Evolutionary conservation across 176 grass and related monocot genomes (phyloP).

Genomic region (Cenchrus purpureus): DNA sequence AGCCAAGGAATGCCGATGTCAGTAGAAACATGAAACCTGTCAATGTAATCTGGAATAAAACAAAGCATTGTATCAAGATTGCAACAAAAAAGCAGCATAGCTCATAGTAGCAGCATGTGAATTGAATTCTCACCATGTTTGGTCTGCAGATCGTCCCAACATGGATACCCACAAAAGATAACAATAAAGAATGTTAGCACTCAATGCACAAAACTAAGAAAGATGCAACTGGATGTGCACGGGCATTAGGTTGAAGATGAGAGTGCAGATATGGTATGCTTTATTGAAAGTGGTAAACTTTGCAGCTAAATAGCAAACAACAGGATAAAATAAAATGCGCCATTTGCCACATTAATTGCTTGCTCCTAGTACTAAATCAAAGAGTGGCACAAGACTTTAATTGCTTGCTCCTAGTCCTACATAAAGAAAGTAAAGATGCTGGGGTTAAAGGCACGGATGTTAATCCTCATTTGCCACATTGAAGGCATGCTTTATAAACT

Average conservation of each 20-base stretch:
- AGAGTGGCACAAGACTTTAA: not conserved
- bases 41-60: slow-evolving; percentile 72
- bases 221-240: not conserved
- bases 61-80: slow-evolving; percentile 1
- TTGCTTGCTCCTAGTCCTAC: not conserved
- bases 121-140: slow-evolving; percentile 74
- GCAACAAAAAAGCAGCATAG: slow-evolving; percentile 35
- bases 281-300: not conserved
- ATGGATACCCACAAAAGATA: not conserved
- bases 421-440: not conserved
- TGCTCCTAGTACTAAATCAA: not conserved
- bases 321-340: not conserved
- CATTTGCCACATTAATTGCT: not conserved
- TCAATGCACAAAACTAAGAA: not conserved
- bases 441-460: not conserved
- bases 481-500: not conserved
- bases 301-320: not conserved
- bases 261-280: not conserved
- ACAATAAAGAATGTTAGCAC: slow-evolving; percentile 39
- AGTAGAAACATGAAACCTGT: slow-evolving; percentile 89
- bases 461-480: not conserved
- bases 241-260: not conserved
- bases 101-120: not conserved
- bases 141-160: slow-evolving; percentile 61
- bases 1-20: slow-evolving; percentile 82